Conservation (phyloP, 192 early-diverging fungal species). For the Jimgerdemannia flammicorona region DNA sequence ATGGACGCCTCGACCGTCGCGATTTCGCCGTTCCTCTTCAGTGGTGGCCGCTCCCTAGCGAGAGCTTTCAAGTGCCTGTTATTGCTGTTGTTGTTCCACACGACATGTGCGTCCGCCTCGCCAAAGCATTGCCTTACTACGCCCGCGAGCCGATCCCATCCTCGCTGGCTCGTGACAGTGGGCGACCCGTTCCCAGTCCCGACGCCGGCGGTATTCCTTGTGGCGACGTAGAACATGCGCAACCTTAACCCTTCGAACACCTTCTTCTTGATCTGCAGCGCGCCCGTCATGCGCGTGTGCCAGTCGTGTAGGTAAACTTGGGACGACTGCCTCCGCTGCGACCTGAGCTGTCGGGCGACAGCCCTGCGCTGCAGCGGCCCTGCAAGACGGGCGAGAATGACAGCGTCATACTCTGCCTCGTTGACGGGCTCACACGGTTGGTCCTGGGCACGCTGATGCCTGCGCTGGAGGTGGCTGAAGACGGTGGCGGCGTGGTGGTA, state of each 20-base stretch:
- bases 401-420: background rate
- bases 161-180: background rate
- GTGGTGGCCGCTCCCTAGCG: background rate
- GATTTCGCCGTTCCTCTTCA: background rate
- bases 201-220: background rate
- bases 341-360: background rate
- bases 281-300: background rate
- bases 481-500: slow-evolving; percentile 25
- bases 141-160: background rate
- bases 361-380: background rate
- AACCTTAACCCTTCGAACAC: background rate
- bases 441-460: slow-evolving; percentile 27
- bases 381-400: background rate
- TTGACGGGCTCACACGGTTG: background rate
- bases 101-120: background rate
- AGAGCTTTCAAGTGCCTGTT: background rate
- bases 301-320: background rate
- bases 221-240: background rate
- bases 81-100: background rate
- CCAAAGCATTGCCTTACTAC: background rate
- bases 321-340: background rate
- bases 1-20: background rate
- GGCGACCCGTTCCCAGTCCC: background rate
- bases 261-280: background rate
- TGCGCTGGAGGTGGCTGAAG: slow-evolving; percentile 17